These are phyloP conservation scores for Sordaria brevicollis DNA, from an alignment of 495 filamentous ascomycete genomes.

Conservation along the genomic window DNA sequence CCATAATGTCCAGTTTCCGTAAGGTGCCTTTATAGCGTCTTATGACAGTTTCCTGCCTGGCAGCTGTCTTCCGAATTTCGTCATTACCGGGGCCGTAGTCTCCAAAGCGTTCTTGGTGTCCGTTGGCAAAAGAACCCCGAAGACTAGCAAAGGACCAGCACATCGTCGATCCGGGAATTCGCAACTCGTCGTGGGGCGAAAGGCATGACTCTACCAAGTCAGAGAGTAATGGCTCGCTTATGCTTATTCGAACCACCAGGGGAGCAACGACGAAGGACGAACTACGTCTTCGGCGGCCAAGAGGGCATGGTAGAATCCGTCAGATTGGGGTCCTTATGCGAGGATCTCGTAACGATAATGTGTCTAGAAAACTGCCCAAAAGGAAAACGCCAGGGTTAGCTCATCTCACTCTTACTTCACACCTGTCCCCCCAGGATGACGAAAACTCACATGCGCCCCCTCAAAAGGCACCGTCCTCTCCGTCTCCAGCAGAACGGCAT, in stretches of 20 bases:
- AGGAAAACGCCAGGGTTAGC: background rate
- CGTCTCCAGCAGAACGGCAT: background rate
- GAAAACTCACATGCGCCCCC: background rate
- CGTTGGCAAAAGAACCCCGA: background rate
- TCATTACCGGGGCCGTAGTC: background rate
- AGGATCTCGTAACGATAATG: background rate
- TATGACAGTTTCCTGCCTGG: background rate
- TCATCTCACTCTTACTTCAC: background rate
- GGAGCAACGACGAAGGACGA: background rate
- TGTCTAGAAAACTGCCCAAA: background rate
- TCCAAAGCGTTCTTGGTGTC: background rate
- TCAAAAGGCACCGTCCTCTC: background rate
- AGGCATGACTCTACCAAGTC: background rate
- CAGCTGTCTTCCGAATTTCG: background rate
- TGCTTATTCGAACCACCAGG: background rate
- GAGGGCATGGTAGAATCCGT: background rate
- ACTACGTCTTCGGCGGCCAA: background rate
- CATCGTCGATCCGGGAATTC: background rate
- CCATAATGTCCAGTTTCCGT: background rate
- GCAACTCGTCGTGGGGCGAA: background rate
- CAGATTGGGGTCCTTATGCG: background rate
- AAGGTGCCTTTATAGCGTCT: background rate
- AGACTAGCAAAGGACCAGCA: background rate
- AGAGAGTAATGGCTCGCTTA: background rate
- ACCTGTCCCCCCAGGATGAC: rapidly evolving